Conservation (phyloP, 352 stramenopile species). For the Phytopythium boreale region DNA sequence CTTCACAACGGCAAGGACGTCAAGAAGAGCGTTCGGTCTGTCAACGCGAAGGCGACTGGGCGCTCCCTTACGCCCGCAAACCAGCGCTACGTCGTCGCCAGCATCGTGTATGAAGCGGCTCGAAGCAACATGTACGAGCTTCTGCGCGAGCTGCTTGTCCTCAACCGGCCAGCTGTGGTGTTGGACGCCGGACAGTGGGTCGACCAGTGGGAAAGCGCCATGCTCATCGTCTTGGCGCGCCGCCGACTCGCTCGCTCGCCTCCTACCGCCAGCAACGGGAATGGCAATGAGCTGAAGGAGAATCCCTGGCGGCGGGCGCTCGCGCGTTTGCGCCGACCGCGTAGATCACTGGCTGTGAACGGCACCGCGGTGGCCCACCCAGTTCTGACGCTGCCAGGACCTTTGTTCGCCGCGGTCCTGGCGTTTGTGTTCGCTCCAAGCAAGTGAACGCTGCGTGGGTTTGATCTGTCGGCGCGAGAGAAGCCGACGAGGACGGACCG, state of each 20-base stretch:
- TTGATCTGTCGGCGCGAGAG: no score
- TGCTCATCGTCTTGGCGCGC: background rate
- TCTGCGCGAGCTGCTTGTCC: conserved; percentile 1
- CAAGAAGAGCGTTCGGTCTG: background rate
- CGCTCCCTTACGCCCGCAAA: background rate
- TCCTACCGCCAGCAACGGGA: background rate
- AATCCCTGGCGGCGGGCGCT: background rate
- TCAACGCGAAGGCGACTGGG: no score
- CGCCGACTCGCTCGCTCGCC: background rate
- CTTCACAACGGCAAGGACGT: background rate
- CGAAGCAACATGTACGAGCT: background rate
- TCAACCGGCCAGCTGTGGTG: background rate
- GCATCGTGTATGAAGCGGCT: background rate
- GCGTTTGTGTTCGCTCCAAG: background rate
- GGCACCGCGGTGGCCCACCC: background rate
- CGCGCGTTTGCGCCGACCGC: background rate
- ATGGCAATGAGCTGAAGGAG: background rate
- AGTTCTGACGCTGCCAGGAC: background rate
- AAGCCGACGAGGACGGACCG: no score
- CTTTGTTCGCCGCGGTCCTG: background rate
- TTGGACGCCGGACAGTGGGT: background rate
- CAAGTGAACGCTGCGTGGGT: no score
- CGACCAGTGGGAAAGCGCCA: background rate
- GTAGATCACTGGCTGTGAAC: background rate
- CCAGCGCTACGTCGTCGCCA: background rate